Base-by-base conservation (phyloP, 441 rosid species). In the Jatropha podagrica region DNA sequence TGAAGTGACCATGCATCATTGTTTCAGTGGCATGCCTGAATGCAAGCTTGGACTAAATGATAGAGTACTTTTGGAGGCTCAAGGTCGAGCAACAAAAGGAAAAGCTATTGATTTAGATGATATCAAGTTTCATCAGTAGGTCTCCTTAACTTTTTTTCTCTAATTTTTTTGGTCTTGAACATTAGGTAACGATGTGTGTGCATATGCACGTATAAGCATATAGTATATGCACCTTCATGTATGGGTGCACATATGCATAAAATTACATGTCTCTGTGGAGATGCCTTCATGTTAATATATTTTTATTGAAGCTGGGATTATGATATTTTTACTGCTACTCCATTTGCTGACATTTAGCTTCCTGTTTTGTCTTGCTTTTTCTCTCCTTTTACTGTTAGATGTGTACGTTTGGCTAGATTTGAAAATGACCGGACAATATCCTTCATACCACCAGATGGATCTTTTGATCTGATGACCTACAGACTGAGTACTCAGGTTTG, bases 51-150 rank as follows among this genome's bases (percentile, higher is more conserved):
- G 98, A 73, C 83, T 95, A 64, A 95, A 95, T 83, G 99, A 95
- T 82, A 90, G 97, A 88, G 88, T 96, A 74, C 79, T 96, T 75
- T 79, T 96, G 88, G 99, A 96, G 85, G 99, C 98, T 65, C 98
- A 96, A 81, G 98, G 98, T 69, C 89, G 96, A 52, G 80, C 97
- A 68, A 94, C 97, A 62, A 96, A 94, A 83, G 99, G 99, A 69
- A 96, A 96, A 86, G 94, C 98, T 59, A 94, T 96, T 71, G 99
- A 96, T 81, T 85, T 96, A 85, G 99, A 96, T 74, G 99, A 96
- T 75, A 94, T 92, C 75, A 96, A 95, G 81, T 95, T 95, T 82
- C 99, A 95, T 81, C 97, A 95, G 99, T 95, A 91, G 12, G 92
- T 80, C 48, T 56, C 72, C 41, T 59, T 68, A 55, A 27, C 68